These are phyloP conservation scores for Yarrowia sp. DNA, from an alignment of 805 yeast genomes.

Conservation along the genomic window DNA sequence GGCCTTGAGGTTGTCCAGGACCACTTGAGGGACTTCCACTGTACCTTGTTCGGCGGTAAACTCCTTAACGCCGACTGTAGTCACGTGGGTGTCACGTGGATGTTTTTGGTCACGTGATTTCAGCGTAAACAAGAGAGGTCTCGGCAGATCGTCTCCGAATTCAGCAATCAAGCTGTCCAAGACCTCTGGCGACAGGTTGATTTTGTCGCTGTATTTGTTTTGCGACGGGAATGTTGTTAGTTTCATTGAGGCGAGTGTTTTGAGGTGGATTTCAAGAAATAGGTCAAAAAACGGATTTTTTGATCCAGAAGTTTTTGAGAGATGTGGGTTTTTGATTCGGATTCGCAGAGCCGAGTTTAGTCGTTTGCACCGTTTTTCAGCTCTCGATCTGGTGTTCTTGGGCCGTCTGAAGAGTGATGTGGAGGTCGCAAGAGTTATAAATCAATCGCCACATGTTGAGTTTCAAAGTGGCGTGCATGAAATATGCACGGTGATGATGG, in stretches of 20 bases:
- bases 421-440: not conserved
- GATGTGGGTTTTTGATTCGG: not conserved
- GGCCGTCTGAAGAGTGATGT: not conserved
- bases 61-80: conserved; percentile 49
- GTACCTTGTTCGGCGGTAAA: conserved; percentile 45
- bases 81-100: conserved; percentile 28
- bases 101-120: conserved; percentile 33
- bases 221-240: not conserved
- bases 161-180: conserved; percentile 34
- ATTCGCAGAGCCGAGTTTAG: too few species aligned
- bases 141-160: conserved; percentile 28
- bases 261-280: not conserved
- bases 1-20: conserved; percentile 39
- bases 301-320: not conserved
- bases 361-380: too few species aligned
- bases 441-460: conserved; percentile 16
- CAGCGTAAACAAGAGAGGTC: conserved; percentile 44
- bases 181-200: conserved; percentile 36
- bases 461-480: not conserved
- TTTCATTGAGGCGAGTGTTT: not conserved
- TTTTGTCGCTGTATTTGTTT: conserved; percentile 34
- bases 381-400: not conserved
- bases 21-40: conserved; percentile 42
- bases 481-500: not conserved
- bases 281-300: too few species aligned